Base-by-base conservation (phyloP, 2,329 filamentous ascomycete species). In the Anthostomella pinea region DNA sequence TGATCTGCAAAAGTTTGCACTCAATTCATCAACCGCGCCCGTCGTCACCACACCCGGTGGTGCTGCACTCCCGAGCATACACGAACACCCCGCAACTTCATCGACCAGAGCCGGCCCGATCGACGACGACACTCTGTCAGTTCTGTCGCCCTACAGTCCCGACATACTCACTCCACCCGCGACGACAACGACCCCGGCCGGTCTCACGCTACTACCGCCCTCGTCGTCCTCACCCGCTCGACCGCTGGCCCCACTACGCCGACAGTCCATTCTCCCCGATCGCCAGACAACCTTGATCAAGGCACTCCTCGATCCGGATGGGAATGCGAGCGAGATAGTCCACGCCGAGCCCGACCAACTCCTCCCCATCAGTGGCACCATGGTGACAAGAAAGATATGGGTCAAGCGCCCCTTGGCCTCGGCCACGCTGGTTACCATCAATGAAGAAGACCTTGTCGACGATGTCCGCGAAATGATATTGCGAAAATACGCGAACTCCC, bases 391-490 rank as follows among this genome's bases (percentile, higher is more conserved):
- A 60, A 96, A 95, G 72, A 82, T 97, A 53, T 98, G 93, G 93
- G 91, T 97, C 59, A 93, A 85, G 70, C 78, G 91, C 54, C 85
- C 86, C 14, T 77, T 83, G 48, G 86, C 83, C 41, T 96, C 91
- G 38, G 81, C 91, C 24, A 98, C 93, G 10, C 73, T 93, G 54
- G 84, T 98, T 37, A 81, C 84, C 43, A 85, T 95, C 53, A 75
- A 80, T 51, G 86, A 95, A 55, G 88, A 94, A 54, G 89, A 95
- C 57, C 68, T 97, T 52, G 90, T 97, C 39, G 93, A 98, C 62
- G 91, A 96, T 64, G 83, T 95, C 44, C 85, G 91, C 52, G 93
- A 96, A 52, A 80, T 88, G 72, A 93, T 97, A 39, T 69, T 97
- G 52, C 81, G 80, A 56, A 97, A 97, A 69, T 98, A 97, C 63